Percentiles rank a stretch among this genome's conserved stretches.
Conservation (phyloP, 2,329 filamentous ascomycete genomes). For the Colletotrichum kahawae region DNA sequence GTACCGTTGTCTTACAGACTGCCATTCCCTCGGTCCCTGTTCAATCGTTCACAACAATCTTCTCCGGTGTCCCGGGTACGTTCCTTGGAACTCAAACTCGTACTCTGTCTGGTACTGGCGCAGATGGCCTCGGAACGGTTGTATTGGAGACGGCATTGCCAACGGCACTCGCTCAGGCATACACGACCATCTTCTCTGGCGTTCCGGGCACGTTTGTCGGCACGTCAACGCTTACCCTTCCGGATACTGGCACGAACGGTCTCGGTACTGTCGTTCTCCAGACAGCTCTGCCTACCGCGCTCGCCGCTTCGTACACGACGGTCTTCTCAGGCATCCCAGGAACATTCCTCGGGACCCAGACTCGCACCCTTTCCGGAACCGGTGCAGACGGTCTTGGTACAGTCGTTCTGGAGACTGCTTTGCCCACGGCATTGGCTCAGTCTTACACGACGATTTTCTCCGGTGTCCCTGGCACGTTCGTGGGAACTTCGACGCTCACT, state of each 20-base stretch:
- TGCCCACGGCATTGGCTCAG: background rate
- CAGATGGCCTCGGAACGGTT: background rate
- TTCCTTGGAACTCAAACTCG: background rate
- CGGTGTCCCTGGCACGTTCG: background rate
- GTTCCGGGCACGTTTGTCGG: background rate
- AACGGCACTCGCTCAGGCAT: background rate
- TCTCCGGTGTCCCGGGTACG: background rate
- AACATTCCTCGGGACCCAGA: background rate
- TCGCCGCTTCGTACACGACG: background rate
- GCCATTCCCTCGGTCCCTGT: background rate
- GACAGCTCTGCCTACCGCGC: background rate
- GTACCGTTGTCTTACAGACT: background rate
- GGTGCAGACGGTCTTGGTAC: background rate
- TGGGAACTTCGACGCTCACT: constrained; percentile 1
- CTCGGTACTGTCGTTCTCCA: background rate
- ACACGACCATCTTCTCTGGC: background rate
- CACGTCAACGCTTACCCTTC: background rate
- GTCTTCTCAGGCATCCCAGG: background rate
- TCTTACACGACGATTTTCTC: constrained; percentile 4
- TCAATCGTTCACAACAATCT: background rate
- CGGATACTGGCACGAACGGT: background rate
- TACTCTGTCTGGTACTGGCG: background rate
- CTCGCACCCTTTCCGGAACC: background rate
- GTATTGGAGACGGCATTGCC: constrained; percentile 1
- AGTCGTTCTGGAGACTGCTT: background rate